phyloP scores from a whole-genome alignment of 108 stramenopile genomes.

The Skeletonema potamos region DNA sequence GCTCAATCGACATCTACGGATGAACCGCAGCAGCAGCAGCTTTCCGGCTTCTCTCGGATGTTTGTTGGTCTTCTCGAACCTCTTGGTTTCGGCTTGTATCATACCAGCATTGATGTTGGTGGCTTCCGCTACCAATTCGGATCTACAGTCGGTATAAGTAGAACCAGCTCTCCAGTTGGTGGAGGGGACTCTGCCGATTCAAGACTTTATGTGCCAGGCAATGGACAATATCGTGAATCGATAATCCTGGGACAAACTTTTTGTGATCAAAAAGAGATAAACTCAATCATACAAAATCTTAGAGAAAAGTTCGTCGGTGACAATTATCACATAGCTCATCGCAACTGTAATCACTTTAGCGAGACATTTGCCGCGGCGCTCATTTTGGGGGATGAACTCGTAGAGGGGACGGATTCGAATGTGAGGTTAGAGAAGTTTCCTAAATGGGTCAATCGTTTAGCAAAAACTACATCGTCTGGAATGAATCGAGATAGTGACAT shows the following conservation, averaged over 20 bases:
- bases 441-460: conserved; percentile 47
- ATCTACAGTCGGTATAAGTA: conserved; percentile 20
- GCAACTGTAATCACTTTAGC: conserved; percentile 58
- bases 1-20: conserved; percentile 10
- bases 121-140: conserved; percentile 44
- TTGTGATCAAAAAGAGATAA: conserved; percentile 34
- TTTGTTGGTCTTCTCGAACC: conserved; percentile 31
- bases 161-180: conserved; percentile 24
- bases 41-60: conserved; percentile 19
- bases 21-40: neutral
- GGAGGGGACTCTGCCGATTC: conserved; percentile 42
- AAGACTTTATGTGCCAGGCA: conserved; percentile 34
- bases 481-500: conserved; percentile 21
- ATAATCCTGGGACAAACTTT: conserved; percentile 40
- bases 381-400: conserved; percentile 24
- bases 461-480: conserved; percentile 35
- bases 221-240: conserved; percentile 37
- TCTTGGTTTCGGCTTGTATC: conserved; percentile 44
- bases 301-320: conserved; percentile 40
- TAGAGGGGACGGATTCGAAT: conserved; percentile 9
- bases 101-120: conserved; percentile 46
- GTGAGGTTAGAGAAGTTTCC: conserved; percentile 33
- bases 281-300: conserved; percentile 35
- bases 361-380: conserved; percentile 46
- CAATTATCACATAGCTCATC: conserved; percentile 42